phyloP scores from a whole-genome alignment of 2,329 filamentous ascomycete species.

The Domatiomyces catenatus region DNA sequence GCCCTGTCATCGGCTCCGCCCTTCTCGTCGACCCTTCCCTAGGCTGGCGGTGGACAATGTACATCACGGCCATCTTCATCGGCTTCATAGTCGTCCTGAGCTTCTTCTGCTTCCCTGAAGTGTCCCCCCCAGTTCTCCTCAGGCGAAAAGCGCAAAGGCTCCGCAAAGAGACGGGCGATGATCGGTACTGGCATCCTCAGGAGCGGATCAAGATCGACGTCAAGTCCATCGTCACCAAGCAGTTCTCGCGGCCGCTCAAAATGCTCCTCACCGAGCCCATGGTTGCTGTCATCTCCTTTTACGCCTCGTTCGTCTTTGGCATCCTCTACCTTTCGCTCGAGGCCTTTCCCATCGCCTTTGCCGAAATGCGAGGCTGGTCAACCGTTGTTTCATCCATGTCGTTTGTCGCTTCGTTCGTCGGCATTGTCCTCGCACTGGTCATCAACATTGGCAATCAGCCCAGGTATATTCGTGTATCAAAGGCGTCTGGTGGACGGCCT shows the following conservation, averaged over 20 bases:
- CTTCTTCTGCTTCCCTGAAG: conserved; percentile 25
- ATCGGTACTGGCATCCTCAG: conserved; percentile 31
- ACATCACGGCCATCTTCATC: conserved; percentile 29
- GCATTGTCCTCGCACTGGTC: conserved; percentile 27
- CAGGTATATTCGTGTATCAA: conserved; percentile 20
- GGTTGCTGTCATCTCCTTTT: conserved; percentile 31
- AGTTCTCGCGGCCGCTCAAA: conserved; percentile 27
- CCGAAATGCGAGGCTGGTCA: conserved; percentile 29
- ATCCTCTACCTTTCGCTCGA: conserved; percentile 34
- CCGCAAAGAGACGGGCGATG: conserved; percentile 26
- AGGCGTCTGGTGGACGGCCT: conserved; percentile 18
- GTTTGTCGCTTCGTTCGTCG: conserved; percentile 31
- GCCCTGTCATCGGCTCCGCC: conserved; percentile 29
- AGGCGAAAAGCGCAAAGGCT: conserved; percentile 25
- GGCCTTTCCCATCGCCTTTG: conserved; percentile 34
- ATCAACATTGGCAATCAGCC: conserved; percentile 31
- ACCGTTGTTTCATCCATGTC: conserved; percentile 30
- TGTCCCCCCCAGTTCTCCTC: conserved; percentile 26
- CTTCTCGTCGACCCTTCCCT: conserved; percentile 22
- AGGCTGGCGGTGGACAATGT: conserved; percentile 34
- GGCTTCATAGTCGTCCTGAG: conserved; percentile 19
- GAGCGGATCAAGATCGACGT: conserved; percentile 28
- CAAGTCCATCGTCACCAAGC: conserved; percentile 28
- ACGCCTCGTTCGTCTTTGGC: conserved; percentile 33
- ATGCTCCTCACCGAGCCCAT: conserved; percentile 37